These are phyloP conservation scores for Amanita pallidorosea DNA, from an alignment of 768 basidiomycete genomes.

Conservation along the genomic window DNA sequence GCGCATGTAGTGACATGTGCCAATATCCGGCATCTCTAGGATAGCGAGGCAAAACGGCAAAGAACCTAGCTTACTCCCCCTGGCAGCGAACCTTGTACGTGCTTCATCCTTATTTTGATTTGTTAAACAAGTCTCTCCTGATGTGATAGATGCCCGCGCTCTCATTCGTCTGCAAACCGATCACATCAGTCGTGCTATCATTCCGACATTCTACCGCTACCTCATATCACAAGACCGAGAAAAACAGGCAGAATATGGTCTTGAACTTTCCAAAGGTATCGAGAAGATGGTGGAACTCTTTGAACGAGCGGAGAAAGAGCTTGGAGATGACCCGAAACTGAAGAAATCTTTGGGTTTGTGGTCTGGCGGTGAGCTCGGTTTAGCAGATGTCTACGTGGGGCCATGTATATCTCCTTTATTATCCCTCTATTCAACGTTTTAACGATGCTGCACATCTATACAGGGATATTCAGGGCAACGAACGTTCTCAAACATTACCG, in stretches of 20 bases:
- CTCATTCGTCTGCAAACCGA: constrained; percentile 60
- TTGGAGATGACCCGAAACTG: constrained; percentile 5
- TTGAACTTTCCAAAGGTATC: constrained; percentile 48
- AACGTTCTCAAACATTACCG: constrained; percentile 60
- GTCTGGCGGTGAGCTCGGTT: constrained; percentile 46
- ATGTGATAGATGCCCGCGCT: constrained; percentile 49
- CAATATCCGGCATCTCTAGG: not conserved
- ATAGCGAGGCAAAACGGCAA: constrained; percentile 19
- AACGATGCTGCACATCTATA: constrained; percentile 18
- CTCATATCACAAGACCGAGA: constrained; percentile 54
- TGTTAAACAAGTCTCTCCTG: too few relatives aligned
- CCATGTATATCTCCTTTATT: constrained; percentile 13
- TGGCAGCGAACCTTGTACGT: constrained; percentile 45
- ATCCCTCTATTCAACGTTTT: constrained; percentile 17
- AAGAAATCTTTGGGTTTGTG: constrained; percentile 45
- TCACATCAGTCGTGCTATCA: constrained; percentile 49
- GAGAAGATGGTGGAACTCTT: constrained; percentile 41
- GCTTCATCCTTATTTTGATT: not conserved
- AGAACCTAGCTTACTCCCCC: constrained; percentile 47
- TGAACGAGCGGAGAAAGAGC: constrained; percentile 42
- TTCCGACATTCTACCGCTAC: constrained; percentile 68
- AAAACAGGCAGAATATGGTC: constrained; percentile 39
- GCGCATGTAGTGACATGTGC: not conserved
- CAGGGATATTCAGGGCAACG: constrained; percentile 62
- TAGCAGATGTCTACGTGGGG: constrained; percentile 57